Percentiles rank a stretch among this genome's conserved stretches.
Conservation (phyloP, 805 yeast genomes). For the Saturnispora saitoi region DNA sequence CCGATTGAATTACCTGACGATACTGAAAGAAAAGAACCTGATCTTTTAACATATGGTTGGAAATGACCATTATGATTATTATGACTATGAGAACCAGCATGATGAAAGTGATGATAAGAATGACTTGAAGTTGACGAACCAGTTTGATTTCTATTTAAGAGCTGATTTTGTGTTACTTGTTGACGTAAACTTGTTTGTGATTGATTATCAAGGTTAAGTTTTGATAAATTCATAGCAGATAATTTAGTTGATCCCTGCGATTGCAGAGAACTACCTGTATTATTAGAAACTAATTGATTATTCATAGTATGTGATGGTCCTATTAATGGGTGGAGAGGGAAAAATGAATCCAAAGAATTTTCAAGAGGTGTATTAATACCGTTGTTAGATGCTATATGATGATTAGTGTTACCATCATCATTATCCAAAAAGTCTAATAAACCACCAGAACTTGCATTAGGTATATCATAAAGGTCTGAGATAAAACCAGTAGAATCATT, state of each 20-base stretch:
- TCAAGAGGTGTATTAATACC: background rate
- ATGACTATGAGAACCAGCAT: conserved; percentile 19
- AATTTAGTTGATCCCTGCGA: conserved; percentile 10
- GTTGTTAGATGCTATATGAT: background rate
- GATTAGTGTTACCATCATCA: background rate
- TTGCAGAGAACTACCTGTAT: conserved; percentile 1
- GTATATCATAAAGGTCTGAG: conserved; percentile 14
- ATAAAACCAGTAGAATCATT: background rate
- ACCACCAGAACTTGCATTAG: conserved; percentile 25
- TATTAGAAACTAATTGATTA: conserved; percentile 7
- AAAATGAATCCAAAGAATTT: conserved; percentile 23
- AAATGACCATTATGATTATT: conserved; percentile 18
- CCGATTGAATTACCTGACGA: conserved; percentile 23
- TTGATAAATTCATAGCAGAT: conserved; percentile 1
- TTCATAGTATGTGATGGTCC: conserved; percentile 23
- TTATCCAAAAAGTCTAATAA: conserved; percentile 26
- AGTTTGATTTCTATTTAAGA: conserved; percentile 19
- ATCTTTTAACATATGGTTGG: conserved; percentile 18
- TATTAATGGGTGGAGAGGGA: conserved; percentile 28
- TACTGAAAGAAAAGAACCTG: conserved; percentile 20
- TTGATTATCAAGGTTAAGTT: conserved; percentile 6
- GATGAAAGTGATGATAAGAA: conserved; percentile 13
- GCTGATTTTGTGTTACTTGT: conserved; percentile 11
- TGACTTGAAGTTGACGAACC: conserved; percentile 26
- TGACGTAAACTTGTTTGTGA: conserved; percentile 10